Evolutionary conservation across 495 filamentous ascomycete species (phyloP).

Genomic region (Bombardia bombarda): DNA sequence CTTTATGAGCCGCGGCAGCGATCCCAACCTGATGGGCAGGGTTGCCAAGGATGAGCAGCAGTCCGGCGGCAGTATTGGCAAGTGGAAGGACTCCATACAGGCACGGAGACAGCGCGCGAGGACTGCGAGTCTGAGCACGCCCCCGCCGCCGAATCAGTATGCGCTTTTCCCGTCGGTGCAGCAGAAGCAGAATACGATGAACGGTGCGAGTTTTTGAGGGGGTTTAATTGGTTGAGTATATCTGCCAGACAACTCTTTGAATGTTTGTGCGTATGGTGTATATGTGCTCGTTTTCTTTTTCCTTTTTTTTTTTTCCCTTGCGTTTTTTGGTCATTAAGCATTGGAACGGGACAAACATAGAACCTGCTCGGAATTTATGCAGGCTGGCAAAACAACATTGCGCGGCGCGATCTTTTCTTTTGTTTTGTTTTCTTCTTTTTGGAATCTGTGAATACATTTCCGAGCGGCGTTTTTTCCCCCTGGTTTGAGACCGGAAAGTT

Average conservation of each 20-base stretch:
- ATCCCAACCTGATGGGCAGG: constrained; percentile 20
- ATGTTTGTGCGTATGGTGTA: neutral
- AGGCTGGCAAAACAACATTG: too few species aligned
- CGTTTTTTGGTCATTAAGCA: neutral
- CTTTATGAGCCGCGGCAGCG: constrained; percentile 21
- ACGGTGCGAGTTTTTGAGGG: neutral
- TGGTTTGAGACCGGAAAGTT: too few species aligned
- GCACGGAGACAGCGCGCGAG: constrained; percentile 20
- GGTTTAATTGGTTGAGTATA: neutral
- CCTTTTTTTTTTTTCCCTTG: neutral
- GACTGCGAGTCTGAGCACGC: constrained; percentile 31
- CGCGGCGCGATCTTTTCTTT: too few species aligned
- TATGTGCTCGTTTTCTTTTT: neutral
- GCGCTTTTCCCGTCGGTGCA: constrained; percentile 24
- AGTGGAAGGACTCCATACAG: constrained; percentile 17
- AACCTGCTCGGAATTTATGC: neutral
- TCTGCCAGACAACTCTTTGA: neutral
- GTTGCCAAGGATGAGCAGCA: constrained; percentile 13
- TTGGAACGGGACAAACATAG: neutral
- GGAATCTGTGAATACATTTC: neutral
- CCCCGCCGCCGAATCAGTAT: constrained; percentile 34
- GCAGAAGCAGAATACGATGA: neutral
- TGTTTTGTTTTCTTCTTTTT: neutral
- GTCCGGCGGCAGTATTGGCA: constrained; percentile 16
- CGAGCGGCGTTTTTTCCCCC: neutral